Evolutionary conservation across 345 rosid species (phyloP).

Genomic region (Eucalyptus pauciflora): DNA sequence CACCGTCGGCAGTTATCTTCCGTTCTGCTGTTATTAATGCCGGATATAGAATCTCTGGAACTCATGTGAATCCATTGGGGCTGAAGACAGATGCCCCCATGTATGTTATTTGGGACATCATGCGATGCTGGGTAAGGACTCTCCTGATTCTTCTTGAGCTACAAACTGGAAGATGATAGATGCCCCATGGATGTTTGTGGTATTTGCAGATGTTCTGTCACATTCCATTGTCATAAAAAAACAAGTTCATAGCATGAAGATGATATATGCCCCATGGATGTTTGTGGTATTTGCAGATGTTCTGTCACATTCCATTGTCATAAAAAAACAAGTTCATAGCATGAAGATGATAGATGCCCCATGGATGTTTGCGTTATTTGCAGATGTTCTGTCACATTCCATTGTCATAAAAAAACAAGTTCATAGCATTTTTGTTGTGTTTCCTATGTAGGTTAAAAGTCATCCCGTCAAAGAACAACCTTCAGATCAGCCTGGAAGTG

Average conservation of each 20-base stretch:
- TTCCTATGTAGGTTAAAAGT: conserved; percentile 50
- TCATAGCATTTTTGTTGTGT: neutral
- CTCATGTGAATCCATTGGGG: conserved; percentile 89
- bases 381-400: neutral
- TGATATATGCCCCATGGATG: neutral
- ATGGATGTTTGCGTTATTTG: neutral
- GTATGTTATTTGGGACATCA: conserved; percentile 96
- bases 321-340: neutral
- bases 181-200: neutral
- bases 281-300: neutral
- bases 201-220: neutral
- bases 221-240: neutral
- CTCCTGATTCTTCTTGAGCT: neutral
- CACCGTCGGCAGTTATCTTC: conserved; percentile 91
- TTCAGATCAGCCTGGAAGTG: conserved; percentile 78
- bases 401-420: neutral
- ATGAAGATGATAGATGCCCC: neutral
- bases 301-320: neutral
- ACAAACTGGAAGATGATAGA: neutral
- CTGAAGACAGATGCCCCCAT: conserved; percentile 98
- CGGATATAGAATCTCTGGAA: conserved; percentile 84
- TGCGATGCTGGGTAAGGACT: conserved; percentile 95
- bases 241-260: neutral
- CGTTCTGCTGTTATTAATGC: conserved; percentile 96
- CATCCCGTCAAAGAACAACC: conserved; percentile 92